A percentile compares a stretch with the other conserved stretches of the same genome.
phyloP scores from a whole-genome alignment of 2,329 filamentous ascomycete genomes.

The Ceratocystis colombiana region DNA sequence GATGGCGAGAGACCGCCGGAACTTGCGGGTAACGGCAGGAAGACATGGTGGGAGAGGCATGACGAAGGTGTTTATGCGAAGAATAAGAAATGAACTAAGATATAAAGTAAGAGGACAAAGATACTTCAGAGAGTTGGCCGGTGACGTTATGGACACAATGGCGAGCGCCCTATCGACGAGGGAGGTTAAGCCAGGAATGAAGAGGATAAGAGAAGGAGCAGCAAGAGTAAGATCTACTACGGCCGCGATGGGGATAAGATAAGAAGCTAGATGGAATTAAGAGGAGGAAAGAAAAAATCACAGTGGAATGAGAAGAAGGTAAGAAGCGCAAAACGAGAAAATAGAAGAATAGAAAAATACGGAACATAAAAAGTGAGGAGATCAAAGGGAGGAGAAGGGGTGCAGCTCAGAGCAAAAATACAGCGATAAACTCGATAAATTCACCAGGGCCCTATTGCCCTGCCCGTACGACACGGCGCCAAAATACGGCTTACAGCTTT shows the following conservation, averaged over 20 bases:
- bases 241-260: background rate
- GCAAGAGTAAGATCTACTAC: background rate
- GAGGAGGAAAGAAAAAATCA: background rate
- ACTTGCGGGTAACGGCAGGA: slow-evolving; percentile 21
- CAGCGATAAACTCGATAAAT: background rate
- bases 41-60: slow-evolving; percentile 21
- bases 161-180: background rate
- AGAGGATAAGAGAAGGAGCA: slow-evolving; percentile 6
- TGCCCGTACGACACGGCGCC: slow-evolving; percentile 8
- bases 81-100: background rate
- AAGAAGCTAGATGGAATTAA: background rate
- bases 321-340: background rate
- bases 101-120: background rate
- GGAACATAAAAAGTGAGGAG: background rate
- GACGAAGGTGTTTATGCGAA: background rate
- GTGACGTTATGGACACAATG: background rate
- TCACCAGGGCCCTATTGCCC: background rate
- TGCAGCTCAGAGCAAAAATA: background rate
- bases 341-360: background rate
- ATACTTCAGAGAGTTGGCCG: background rate
- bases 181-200: background rate
- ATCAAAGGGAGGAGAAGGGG: background rate
- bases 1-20: slow-evolving; percentile 21
- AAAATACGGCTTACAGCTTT: background rate
- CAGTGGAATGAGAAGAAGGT: background rate